Conservation (phyloP, 805 yeast species). For the Candida incommunis region DNA sequence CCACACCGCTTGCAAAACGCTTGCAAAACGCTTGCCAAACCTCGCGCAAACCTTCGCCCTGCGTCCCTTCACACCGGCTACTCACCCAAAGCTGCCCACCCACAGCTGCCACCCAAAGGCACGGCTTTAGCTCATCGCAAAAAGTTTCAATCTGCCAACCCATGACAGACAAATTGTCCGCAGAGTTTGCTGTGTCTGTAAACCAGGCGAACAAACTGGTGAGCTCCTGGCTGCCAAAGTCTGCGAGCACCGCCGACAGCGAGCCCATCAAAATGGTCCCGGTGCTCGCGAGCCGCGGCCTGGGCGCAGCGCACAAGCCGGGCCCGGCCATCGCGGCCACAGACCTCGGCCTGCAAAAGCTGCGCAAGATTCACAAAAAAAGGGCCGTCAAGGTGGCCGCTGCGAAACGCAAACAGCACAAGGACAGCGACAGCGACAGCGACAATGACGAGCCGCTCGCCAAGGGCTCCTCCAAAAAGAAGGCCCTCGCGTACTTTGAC, state of each 20-base stretch:
- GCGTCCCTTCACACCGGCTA: neutral
- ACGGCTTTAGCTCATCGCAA: neutral
- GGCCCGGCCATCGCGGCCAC: neutral
- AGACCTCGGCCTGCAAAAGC: neutral
- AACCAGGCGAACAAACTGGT: constrained; percentile 11
- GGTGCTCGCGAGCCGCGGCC: neutral
- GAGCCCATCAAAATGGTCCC: neutral
- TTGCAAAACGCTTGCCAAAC: too few relatives aligned
- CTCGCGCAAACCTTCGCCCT: too few relatives aligned
- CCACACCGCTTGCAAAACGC: too few relatives aligned
- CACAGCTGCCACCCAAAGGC: neutral
- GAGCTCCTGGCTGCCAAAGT: constrained; percentile 13
- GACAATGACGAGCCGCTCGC: neutral
- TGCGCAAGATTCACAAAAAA: neutral
- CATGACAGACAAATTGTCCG: constrained; percentile 8
- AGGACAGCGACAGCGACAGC: neutral
- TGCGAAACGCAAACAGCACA: neutral
- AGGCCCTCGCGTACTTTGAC: constrained; percentile 6
- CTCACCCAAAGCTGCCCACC: neutral
- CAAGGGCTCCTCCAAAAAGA: constrained; percentile 2
- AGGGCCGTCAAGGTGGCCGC: neutral
- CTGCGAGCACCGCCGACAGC: constrained; percentile 1
- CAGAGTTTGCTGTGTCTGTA: constrained; percentile 17
- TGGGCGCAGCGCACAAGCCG: neutral
- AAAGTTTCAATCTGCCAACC: neutral